A percentile compares a stretch with the other conserved stretches of the same genome.
phyloP scores from a whole-genome alignment of 495 filamentous ascomycete species.

The Daldinia decipiens region DNA sequence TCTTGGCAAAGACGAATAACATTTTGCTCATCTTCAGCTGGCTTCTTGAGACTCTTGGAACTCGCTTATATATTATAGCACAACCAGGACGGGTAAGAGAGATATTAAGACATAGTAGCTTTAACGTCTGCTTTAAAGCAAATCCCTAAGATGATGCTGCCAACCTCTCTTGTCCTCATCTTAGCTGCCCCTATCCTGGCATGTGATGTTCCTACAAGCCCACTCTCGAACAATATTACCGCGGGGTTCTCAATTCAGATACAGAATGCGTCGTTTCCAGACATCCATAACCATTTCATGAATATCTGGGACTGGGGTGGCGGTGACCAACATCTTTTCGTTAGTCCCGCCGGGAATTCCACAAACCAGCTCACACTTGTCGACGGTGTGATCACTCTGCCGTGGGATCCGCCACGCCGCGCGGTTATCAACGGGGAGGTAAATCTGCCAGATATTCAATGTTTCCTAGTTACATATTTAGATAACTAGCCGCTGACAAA shows the following conservation, averaged over 20 bases:
- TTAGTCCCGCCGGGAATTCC: slow-evolving; percentile 58
- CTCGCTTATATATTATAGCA: not conserved
- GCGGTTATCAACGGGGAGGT: slow-evolving; percentile 62
- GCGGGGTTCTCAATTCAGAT: slow-evolving; percentile 58
- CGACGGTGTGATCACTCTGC: slow-evolving; percentile 55
- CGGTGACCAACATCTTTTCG: slow-evolving; percentile 61
- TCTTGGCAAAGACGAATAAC: slow-evolving; percentile 24
- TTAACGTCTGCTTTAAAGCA: not conserved
- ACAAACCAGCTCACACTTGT: slow-evolving; percentile 59
- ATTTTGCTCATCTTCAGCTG: slow-evolving; percentile 14
- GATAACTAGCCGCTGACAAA: slow-evolving; percentile 2
- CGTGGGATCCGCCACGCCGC: slow-evolving; percentile 49
- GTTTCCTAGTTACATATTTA: not conserved
- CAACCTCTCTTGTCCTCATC: slow-evolving; percentile 28
- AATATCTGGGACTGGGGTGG: slow-evolving; percentile 61
- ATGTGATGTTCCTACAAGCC: slow-evolving; percentile 53
- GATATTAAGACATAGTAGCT: not conserved
- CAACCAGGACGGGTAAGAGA: not conserved
- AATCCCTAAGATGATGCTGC: not conserved
- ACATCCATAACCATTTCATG: slow-evolving; percentile 61
- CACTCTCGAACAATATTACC: slow-evolving; percentile 55
- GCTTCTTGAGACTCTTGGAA: not conserved
- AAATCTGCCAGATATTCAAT: slow-evolving; percentile 14
- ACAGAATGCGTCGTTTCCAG: slow-evolving; percentile 60
- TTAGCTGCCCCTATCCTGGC: slow-evolving; percentile 46